Conservation (phyloP, 2,329 filamentous ascomycete genomes). For the Alternaria hordeiaustralica region DNA sequence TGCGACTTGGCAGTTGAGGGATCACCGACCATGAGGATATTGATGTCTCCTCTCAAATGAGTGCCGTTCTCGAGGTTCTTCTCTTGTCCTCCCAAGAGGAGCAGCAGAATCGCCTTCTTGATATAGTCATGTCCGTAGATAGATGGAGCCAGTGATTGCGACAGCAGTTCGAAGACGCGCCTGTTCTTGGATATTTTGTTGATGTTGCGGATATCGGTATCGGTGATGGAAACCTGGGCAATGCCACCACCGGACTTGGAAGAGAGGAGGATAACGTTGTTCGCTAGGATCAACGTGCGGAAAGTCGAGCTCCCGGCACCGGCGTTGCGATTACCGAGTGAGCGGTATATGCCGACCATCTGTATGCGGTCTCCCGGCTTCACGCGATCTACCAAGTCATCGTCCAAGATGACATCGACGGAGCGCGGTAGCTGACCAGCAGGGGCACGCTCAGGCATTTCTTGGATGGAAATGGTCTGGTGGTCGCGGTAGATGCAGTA, state of each 20-base stretch:
- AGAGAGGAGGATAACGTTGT: constrained; percentile 92
- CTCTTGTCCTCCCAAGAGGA: constrained; percentile 94
- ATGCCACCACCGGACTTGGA: constrained; percentile 96
- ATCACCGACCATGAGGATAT: constrained; percentile 98
- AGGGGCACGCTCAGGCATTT: constrained; percentile 97
- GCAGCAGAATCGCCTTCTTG: constrained; percentile 95
- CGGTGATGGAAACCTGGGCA: constrained; percentile 89
- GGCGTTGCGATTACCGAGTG: constrained; percentile 91
- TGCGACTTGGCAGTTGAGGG: constrained; percentile 99
- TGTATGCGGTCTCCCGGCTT: constrained; percentile 97
- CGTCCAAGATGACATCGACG: constrained; percentile 95
- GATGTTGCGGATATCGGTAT: constrained; percentile 97
- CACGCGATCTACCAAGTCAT: constrained; percentile 91
- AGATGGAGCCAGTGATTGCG: constrained; percentile 92
- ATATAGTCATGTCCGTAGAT: constrained; percentile 98
- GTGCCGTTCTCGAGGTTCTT: constrained; percentile 99
- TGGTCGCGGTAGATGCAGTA: constrained; percentile 96
- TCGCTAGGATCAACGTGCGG: constrained; percentile 90
- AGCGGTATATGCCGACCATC: constrained; percentile 94
- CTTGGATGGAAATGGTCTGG: constrained; percentile 96
- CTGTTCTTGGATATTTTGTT: constrained; percentile 96
- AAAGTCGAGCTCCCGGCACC: constrained; percentile 91
- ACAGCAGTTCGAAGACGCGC: constrained; percentile 89
- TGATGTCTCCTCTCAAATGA: constrained; percentile 97
- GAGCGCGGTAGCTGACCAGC: constrained; percentile 93